Percentiles rank a stretch among this genome's conserved stretches.
These are phyloP conservation scores for Aureobasidium sp. DNA, from an alignment of 2,329 filamentous ascomycete species.

Conservation along the genomic window DNA sequence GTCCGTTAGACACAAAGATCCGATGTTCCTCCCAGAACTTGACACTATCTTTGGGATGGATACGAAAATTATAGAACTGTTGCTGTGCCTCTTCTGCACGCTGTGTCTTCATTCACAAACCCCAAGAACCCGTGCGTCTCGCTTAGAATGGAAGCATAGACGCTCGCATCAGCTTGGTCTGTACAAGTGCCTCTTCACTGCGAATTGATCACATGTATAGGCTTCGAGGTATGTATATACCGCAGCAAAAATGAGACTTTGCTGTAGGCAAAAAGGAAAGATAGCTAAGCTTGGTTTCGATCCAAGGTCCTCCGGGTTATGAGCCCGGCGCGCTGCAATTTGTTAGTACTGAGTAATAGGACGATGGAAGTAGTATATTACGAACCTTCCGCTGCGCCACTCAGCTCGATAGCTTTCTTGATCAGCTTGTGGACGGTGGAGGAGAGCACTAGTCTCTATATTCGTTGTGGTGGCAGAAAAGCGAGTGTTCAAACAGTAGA, in stretches of 20 bases:
- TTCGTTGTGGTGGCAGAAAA: not conserved
- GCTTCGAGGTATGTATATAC: not conserved
- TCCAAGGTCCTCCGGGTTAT: constrained; percentile 23
- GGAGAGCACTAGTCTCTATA: not conserved
- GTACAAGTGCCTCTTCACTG: not conserved
- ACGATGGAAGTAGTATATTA: not conserved
- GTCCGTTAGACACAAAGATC: no score
- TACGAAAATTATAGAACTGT: not conserved
- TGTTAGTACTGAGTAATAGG: not conserved
- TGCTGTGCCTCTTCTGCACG: not conserved
- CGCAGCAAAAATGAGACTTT: not conserved
- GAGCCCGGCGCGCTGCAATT: constrained; percentile 20
- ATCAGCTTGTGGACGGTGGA: no score
- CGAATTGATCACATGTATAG: not conserved
- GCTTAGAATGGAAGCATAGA: not conserved
- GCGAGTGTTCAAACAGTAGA: no score
- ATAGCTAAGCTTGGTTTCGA: constrained; percentile 22
- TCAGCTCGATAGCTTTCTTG: constrained; percentile 5
- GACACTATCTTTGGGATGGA: no score
- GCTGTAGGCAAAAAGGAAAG: not conserved
- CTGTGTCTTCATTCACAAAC: not conserved
- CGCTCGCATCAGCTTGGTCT: not conserved
- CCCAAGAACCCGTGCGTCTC: not conserved
- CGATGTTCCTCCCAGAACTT: no score
- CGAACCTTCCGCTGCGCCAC: constrained; percentile 19